Evolutionary conservation across 2,329 filamentous ascomycete genomes (phyloP).

Genomic region (Trichoderma polysporum): DNA sequence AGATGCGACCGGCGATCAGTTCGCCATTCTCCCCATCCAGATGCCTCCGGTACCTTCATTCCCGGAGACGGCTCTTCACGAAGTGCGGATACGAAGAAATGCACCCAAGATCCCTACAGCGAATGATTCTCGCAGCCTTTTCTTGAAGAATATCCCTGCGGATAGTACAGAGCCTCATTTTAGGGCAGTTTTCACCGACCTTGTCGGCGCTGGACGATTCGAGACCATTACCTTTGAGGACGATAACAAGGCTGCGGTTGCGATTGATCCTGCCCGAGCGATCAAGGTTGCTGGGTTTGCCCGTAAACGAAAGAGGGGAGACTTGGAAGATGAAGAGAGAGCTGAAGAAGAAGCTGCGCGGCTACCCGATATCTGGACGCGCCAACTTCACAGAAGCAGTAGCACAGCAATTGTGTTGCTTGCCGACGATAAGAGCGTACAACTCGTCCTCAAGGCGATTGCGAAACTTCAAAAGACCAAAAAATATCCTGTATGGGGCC

Average conservation of each 20-base stretch:
- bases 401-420: slow-evolving; percentile 79
- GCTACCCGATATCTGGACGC: slow-evolving; percentile 72
- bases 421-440: slow-evolving; percentile 77
- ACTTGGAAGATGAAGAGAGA: slow-evolving; percentile 56
- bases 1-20: slow-evolving; percentile 49
- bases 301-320: slow-evolving; percentile 44
- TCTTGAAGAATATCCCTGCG: slow-evolving; percentile 84
- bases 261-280: slow-evolving; percentile 51
- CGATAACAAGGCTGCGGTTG: slow-evolving; percentile 45
- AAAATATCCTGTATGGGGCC: slow-evolving; percentile 67
- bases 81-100: slow-evolving; percentile 83
- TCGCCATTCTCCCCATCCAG: slow-evolving; percentile 66
- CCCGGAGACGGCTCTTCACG: slow-evolving; percentile 66
- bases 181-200: slow-evolving; percentile 68
- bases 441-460: slow-evolving; percentile 73
- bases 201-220: slow-evolving; percentile 76
- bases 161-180: slow-evolving; percentile 79
- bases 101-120: slow-evolving; percentile 73
- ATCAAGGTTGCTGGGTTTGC: slow-evolving; percentile 37
- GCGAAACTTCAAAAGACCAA: slow-evolving; percentile 61
- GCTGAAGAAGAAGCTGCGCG: slow-evolving; percentile 55
- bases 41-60: slow-evolving; percentile 65
- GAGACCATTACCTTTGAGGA: slow-evolving; percentile 75
- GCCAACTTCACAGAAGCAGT: slow-evolving; percentile 69
- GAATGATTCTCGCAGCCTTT: slow-evolving; percentile 76